Evolutionary conservation across 2,329 filamentous ascomycete species (phyloP).

Genomic region (Fusarium coffeatum): DNA sequence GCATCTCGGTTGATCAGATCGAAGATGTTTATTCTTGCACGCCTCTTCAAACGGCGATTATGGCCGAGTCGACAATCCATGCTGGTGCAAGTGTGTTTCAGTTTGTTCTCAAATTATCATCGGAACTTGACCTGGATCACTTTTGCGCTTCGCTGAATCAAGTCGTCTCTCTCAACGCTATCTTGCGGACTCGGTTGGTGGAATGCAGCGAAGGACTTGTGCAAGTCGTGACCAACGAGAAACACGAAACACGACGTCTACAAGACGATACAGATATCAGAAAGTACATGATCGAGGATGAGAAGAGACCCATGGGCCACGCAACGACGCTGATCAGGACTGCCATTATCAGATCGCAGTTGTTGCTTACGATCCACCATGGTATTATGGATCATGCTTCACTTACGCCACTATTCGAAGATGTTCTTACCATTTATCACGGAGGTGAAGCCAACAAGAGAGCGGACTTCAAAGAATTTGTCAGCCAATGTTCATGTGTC

Average conservation of each 20-base stretch:
- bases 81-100: neutral
- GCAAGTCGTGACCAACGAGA: neutral
- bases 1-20: neutral
- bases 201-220: neutral
- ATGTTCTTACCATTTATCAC: neutral
- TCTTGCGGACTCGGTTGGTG: neutral
- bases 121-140: neutral
- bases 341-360: neutral
- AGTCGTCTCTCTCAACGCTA: neutral
- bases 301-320: neutral
- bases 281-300: neutral
- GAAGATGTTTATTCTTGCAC: slow-evolving; percentile 1
- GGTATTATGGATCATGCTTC: neutral
- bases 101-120: neutral
- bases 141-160: neutral
- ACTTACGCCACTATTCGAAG: neutral
- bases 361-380: neutral
- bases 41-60: neutral
- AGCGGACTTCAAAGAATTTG: neutral
- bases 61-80: neutral
- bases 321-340: neutral
- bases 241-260: neutral
- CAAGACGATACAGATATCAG: neutral
- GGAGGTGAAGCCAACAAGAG: neutral
- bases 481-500: neutral